Conservation (phyloP, 129 eudicot genomes). For the Helichrysum umbraculigerum region DNA sequence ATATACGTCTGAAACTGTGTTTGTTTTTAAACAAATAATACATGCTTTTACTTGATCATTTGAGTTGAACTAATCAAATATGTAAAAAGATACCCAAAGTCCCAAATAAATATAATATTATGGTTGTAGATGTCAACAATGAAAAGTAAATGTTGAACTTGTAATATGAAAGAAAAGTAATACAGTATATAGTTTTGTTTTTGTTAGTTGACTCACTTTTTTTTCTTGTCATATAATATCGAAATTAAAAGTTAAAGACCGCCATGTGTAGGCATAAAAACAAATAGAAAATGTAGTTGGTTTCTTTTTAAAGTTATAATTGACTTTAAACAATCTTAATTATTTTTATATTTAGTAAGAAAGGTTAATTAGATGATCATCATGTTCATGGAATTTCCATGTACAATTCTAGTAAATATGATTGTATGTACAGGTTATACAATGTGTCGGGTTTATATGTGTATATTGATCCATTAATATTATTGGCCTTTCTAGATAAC, state of each 20-base stretch:
- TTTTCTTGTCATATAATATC: not conserved
- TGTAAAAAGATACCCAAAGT: not conserved
- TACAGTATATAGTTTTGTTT: not conserved
- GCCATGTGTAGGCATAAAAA: not conserved
- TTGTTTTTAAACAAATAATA: no score
- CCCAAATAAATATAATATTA: not conserved
- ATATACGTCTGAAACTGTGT: no score
- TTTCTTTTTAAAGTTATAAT: conserved; percentile 2
- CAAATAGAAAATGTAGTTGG: not conserved
- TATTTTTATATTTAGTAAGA: not conserved
- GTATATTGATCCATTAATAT: no score
- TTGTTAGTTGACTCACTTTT: conserved; percentile 17
- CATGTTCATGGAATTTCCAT: not conserved
- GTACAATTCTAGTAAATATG: not conserved
- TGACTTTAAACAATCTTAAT: not conserved
- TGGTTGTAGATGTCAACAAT: conserved; percentile 17
- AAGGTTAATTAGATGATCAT: not conserved
- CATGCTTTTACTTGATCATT: not conserved
- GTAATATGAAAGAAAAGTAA: conserved; percentile 2
- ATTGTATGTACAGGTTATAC: not conserved
- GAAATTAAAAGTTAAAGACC: not conserved
- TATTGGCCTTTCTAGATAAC: no score
- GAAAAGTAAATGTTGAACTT: conserved; percentile 17
- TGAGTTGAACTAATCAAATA: not conserved
- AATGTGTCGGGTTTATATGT: no score